Conservation (phyloP, 2,329 filamentous ascomycete genomes). For the Ophiostoma ips region DNA sequence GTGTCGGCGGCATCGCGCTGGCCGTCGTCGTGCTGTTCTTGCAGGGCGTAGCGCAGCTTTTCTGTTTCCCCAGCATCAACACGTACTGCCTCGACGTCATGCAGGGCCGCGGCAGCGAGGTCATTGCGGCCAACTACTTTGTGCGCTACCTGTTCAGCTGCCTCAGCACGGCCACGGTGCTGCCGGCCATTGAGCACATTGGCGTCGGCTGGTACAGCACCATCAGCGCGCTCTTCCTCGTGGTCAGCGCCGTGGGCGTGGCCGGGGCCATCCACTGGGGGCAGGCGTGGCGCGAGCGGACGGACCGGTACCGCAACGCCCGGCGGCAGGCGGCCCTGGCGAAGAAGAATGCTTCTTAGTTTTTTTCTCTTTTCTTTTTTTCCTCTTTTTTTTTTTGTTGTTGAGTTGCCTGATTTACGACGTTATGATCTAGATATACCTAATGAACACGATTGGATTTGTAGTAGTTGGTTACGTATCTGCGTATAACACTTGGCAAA, state of each 20-base stretch:
- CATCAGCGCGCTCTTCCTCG: conserved; percentile 45
- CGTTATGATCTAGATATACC: not conserved
- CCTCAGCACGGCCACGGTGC: conserved; percentile 52
- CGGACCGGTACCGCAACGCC: conserved; percentile 34
- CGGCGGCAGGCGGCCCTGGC: conserved; percentile 17
- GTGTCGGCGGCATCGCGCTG: conserved; percentile 29
- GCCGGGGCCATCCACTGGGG: conserved; percentile 37
- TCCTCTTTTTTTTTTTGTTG: not conserved
- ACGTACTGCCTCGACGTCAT: conserved; percentile 74
- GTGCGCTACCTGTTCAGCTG: conserved; percentile 64
- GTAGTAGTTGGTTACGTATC: too few relatives aligned
- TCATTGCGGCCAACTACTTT: conserved; percentile 70
- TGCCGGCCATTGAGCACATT: conserved; percentile 60
- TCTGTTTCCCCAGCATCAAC: conserved; percentile 56
- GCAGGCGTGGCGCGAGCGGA: conserved; percentile 34
- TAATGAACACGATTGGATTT: too few relatives aligned
- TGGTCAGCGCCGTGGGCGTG: conserved; percentile 29
- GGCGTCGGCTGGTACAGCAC: conserved; percentile 75
- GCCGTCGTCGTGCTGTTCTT: conserved; percentile 55
- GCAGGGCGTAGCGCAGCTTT: conserved; percentile 53
- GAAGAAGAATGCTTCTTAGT: conserved; percentile 1
- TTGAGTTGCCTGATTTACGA: not conserved
- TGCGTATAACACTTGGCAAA: too few relatives aligned
- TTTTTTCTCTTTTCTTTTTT: not conserved
- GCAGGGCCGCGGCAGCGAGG: conserved; percentile 55